These are phyloP conservation scores for Pleurotus citrinopileatus DNA, from an alignment of 768 basidiomycete species.

Conservation along the genomic window DNA sequence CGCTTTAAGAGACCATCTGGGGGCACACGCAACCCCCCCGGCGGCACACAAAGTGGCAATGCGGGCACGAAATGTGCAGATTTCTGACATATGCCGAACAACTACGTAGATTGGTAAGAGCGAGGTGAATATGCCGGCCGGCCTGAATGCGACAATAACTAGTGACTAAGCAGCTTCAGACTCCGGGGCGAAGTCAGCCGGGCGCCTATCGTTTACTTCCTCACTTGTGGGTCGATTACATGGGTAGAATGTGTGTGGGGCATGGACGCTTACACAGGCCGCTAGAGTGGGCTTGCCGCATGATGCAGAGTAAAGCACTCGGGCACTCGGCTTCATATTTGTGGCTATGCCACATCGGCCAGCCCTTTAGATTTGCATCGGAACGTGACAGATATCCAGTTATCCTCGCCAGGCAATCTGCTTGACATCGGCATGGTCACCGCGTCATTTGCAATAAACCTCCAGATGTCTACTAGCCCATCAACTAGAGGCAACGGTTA, in stretches of 20 bases:
- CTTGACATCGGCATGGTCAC: too few relatives aligned
- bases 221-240: neutral
- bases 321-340: too few relatives aligned
- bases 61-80: neutral
- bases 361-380: too few relatives aligned
- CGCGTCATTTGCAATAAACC: too few relatives aligned
- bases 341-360: too few relatives aligned
- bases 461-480: too few relatives aligned
- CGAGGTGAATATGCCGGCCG: neutral
- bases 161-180: neutral
- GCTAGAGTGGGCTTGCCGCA: too few relatives aligned
- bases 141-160: neutral
- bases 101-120: neutral
- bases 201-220: conserved; percentile 3
- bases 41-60: neutral
- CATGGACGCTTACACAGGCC: too few relatives aligned
- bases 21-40: conserved; percentile 4
- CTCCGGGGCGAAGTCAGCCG: neutral
- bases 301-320: too few relatives aligned
- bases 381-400: too few relatives aligned
- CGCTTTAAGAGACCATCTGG: conserved; percentile 5
- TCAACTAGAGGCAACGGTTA: too few relatives aligned
- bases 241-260: neutral
- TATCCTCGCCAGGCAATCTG: too few relatives aligned
- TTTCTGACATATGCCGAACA: conserved; percentile 1